phyloP scores from a whole-genome alignment of 108 stramenopile genomes.

The Cyclostephanos invisitatus region DNA sequence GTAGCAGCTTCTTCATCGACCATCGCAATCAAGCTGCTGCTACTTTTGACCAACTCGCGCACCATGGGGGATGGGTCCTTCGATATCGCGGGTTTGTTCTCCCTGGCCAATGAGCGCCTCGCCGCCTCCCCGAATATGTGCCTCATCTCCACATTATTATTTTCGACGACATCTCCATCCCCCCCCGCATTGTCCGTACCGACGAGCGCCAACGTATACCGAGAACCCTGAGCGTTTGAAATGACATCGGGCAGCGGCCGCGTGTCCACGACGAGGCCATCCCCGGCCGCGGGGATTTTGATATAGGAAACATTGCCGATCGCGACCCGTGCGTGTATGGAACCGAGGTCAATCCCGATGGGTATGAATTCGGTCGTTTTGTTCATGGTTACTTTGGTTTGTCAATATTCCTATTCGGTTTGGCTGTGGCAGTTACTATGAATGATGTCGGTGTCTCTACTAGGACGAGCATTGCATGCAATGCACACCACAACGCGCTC shows the following conservation, averaged over 20 bases:
- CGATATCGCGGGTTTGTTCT: constrained; percentile 44
- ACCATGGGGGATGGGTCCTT: constrained; percentile 48
- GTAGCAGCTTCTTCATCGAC: constrained; percentile 14
- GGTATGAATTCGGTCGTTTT: constrained; percentile 50
- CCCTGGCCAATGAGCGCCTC: constrained; percentile 38
- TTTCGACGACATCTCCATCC: constrained; percentile 12
- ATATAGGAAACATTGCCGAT: constrained; percentile 41
- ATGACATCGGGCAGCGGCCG: constrained; percentile 41
- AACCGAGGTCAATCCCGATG: constrained; percentile 54
- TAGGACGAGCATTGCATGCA: no score
- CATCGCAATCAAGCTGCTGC: constrained; percentile 18
- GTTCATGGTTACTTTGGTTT: constrained; percentile 23
- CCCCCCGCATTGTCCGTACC: constrained; percentile 31
- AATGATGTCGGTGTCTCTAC: no score
- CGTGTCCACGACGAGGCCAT: constrained; percentile 32
- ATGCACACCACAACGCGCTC: background rate
- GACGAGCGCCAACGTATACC: constrained; percentile 51
- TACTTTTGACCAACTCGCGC: constrained; percentile 37
- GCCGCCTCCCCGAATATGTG: constrained; percentile 57
- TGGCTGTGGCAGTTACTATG: no score
- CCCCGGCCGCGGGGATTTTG: constrained; percentile 20
- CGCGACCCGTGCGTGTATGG: constrained; percentile 52
- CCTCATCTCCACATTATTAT: constrained; percentile 8
- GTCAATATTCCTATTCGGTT: background rate
- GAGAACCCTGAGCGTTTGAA: constrained; percentile 53